Conservation (phyloP, 202 grass and related monocot species). For the Elaeis oleifera region DNA sequence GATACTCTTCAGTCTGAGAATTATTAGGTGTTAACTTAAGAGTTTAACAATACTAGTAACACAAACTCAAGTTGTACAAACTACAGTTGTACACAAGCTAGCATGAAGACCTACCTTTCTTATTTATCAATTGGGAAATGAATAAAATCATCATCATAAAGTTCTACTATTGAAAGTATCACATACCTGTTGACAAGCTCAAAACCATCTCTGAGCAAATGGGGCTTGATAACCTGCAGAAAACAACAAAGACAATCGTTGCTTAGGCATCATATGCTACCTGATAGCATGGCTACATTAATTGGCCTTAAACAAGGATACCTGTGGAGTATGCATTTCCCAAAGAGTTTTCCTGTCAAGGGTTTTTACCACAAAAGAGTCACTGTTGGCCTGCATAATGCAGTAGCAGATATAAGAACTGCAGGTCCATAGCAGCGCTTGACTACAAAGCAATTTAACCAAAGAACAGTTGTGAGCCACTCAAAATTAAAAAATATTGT, state of each 20-base stretch:
- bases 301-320: constrained; percentile 20
- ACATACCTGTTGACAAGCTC: constrained; percentile 79
- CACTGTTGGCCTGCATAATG: constrained; percentile 49
- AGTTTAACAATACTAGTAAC: no score
- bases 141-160: no score
- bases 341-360: constrained; percentile 95
- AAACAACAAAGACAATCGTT: constrained; percentile 4
- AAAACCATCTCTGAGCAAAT: constrained; percentile 74
- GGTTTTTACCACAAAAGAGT: constrained; percentile 87
- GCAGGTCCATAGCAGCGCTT: no score
- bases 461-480: no score
- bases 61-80: no score
- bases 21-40: no score
- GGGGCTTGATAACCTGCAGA: constrained; percentile 71
- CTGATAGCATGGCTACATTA: background rate
- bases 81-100: no score
- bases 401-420: background rate
- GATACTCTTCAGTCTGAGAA: no score
- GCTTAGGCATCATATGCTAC: background rate
- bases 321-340: constrained; percentile 99
- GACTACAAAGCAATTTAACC: no score
- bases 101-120: no score
- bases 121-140: no score
- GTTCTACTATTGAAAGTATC: background rate
- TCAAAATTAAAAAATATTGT: no score